Conservation (phyloP, 139 green algal genomes). For the Chlorella vulgaris region DNA sequence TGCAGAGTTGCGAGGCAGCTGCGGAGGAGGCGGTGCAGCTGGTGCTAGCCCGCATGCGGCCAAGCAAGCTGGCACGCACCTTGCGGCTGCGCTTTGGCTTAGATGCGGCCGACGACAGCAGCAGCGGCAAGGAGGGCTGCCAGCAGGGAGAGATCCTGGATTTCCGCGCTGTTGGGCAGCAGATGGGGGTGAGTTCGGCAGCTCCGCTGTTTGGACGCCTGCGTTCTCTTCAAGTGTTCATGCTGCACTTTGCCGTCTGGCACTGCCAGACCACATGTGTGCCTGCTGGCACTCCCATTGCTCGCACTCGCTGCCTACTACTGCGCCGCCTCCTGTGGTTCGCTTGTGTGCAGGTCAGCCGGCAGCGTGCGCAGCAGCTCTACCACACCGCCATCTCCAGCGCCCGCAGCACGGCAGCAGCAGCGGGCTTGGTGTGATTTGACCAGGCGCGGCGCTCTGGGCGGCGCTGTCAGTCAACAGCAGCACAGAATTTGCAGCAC, state of each 20-base stretch:
- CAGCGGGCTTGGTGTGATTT: not conserved
- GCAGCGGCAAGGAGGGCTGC: too few species aligned
- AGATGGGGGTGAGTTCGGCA: constrained; percentile 5
- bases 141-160: too few species aligned
- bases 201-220: not conserved
- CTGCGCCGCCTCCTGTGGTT: not conserved
- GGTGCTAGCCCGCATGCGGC: not conserved
- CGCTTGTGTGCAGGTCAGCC: not conserved
- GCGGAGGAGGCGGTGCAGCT: not conserved
- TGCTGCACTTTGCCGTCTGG: too few species aligned
- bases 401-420: not conserved
- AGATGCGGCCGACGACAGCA: not conserved
- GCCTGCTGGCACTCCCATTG: too few species aligned
- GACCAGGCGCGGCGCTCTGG: too few species aligned
- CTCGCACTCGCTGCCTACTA: not conserved
- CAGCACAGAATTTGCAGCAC: too few species aligned
- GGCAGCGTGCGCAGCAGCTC: constrained; percentile 1
- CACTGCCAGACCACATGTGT: too few species aligned
- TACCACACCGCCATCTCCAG: not conserved
- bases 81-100: constrained; percentile 21
- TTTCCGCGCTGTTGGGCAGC: not conserved
- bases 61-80: not conserved
- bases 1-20: not conserved
- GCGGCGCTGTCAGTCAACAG: too few species aligned
- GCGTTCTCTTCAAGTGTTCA: too few species aligned